phyloP scores from a whole-genome alignment of 2,329 filamentous ascomycete genomes.

The Emergomyces orientalis region DNA sequence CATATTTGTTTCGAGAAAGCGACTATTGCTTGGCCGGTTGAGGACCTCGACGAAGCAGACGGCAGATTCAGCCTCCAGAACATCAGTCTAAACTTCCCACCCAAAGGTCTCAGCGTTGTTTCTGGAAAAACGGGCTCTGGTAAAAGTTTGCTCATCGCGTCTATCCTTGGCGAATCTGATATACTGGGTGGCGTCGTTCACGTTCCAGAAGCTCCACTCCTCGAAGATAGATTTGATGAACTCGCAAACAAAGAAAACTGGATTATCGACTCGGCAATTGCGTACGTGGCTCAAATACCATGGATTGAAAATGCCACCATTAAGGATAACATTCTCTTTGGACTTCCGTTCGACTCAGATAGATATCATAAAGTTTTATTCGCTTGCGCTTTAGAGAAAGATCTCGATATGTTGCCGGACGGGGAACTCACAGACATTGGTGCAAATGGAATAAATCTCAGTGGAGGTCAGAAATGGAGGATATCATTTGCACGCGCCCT shows the following conservation, averaged over 20 bases:
- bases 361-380: constrained; percentile 62
- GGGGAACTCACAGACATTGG: constrained; percentile 75
- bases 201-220: constrained; percentile 39
- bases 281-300: constrained; percentile 69
- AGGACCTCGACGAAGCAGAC: constrained; percentile 46
- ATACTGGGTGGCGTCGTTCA: constrained; percentile 54
- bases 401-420: constrained; percentile 65
- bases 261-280: constrained; percentile 60
- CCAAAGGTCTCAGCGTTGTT: constrained; percentile 61
- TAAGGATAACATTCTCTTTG: constrained; percentile 69
- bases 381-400: constrained; percentile 65
- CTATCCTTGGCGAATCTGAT: constrained; percentile 67
- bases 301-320: constrained; percentile 81
- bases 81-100: constrained; percentile 57
- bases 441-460: constrained; percentile 74
- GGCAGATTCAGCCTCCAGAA: constrained; percentile 57
- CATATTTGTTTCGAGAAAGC: constrained; percentile 58
- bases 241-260: constrained; percentile 55
- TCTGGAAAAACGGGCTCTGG: constrained; percentile 70
- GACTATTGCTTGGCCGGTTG: constrained; percentile 64
- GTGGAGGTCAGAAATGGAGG: constrained; percentile 75
- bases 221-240: constrained; percentile 50
- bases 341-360: constrained; percentile 57
- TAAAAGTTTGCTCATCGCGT: constrained; percentile 64
- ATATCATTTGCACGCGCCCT: constrained; percentile 70